These are phyloP conservation scores for Aspergillus egyptiacus DNA, from an alignment of 495 filamentous ascomycete genomes.

Conservation along the genomic window DNA sequence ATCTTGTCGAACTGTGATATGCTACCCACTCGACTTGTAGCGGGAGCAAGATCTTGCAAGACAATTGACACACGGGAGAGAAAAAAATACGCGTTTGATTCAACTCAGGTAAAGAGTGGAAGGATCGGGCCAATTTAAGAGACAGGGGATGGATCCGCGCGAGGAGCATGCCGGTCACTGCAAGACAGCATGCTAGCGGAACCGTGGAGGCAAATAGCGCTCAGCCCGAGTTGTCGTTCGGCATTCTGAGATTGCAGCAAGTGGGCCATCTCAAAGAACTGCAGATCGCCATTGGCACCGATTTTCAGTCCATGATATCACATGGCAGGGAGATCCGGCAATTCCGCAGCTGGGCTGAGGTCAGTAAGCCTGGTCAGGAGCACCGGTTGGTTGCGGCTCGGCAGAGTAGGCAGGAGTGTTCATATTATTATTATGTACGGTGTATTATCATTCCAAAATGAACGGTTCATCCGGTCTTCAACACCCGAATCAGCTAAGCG, in stretches of 20 bases:
- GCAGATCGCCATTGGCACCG: constrained; percentile 3
- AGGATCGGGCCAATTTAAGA: constrained; percentile 21
- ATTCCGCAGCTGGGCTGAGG: constrained; percentile 8
- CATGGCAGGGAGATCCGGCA: constrained; percentile 9
- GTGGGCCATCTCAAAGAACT: constrained; percentile 8
- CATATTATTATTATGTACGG: too few relatives aligned
- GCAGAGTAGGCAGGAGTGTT: neutral
- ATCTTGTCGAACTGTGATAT: constrained; percentile 13
- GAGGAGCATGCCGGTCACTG: constrained; percentile 7
- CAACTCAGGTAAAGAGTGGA: neutral
- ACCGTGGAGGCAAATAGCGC: constrained; percentile 25
- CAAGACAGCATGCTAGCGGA: constrained; percentile 3
- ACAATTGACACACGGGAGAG: neutral
- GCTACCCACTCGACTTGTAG: neutral
- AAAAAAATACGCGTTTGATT: too few relatives aligned
- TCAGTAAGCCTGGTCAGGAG: neutral
- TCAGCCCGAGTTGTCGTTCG: constrained; percentile 3
- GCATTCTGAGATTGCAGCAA: constrained; percentile 5
- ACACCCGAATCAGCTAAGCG: constrained; percentile 3
- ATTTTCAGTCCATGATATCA: constrained; percentile 14
- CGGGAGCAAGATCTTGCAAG: neutral
- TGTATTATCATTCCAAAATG: too few relatives aligned
- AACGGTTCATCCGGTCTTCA: too few relatives aligned
- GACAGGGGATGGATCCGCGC: constrained; percentile 5
- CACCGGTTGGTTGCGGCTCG: constrained; percentile 2